Evolutionary conservation across 768 basidiomycete species (phyloP).

Genomic region (Lentinus tigrinus): DNA sequence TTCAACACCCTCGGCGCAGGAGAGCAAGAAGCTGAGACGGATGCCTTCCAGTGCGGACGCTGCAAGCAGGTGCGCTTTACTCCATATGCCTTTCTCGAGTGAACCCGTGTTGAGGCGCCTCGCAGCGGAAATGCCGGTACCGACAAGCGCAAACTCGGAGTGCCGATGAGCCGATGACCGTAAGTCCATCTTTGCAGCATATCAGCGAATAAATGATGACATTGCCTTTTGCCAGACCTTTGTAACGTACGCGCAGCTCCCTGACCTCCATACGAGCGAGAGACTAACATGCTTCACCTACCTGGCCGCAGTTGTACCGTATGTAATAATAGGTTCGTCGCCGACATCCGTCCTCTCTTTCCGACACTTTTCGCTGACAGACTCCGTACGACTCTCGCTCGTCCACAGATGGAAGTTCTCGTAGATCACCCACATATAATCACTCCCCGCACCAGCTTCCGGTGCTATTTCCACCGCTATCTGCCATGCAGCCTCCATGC

Average conservation of each 20-base stretch:
- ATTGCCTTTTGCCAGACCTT: slow-evolving; percentile 57
- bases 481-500: not conserved
- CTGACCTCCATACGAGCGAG: not conserved
- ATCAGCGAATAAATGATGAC: not conserved
- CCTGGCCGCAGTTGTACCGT: slow-evolving; percentile 56
- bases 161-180: slow-evolving; percentile 99
- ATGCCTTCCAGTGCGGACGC: slow-evolving; percentile 93
- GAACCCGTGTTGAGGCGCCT: not conserved
- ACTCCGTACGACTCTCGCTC: not conserved
- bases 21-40: slow-evolving; percentile 91
- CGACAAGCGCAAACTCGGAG: slow-evolving; percentile 96
- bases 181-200: slow-evolving; percentile 36
- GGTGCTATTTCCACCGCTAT: not conserved
- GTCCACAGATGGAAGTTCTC: slow-evolving; percentile 61
- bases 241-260: slow-evolving; percentile 61
- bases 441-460: not conserved
- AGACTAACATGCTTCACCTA: not conserved
- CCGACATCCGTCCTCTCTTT: not conserved
- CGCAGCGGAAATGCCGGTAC: slow-evolving; percentile 81
- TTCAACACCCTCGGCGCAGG: slow-evolving; percentile 89
- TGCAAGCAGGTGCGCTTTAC: slow-evolving; percentile 75
- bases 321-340: slow-evolving; percentile 54
- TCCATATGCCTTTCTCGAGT: not conserved
- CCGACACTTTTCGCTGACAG: not conserved
- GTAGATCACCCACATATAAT: slow-evolving; percentile 29